Evolutionary conservation across 352 stramenopile genomes (phyloP).

Genomic region (Phytophthora aleatoria): DNA sequence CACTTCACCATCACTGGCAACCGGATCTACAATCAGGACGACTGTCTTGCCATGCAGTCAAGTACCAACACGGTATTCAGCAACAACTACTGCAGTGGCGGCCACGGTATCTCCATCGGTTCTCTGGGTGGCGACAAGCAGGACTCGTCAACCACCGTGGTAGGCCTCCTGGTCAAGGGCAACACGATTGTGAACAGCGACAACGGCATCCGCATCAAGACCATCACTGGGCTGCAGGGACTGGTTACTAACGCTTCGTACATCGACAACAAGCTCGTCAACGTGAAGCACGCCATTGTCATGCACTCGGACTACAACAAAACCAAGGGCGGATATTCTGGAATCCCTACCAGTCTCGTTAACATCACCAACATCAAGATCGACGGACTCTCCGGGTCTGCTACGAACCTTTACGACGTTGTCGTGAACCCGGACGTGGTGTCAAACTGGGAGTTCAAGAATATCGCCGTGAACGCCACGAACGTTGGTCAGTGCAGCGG

Average conservation of each 20-base stretch:
- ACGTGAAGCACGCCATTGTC: constrained; percentile 12
- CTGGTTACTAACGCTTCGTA: constrained; percentile 5
- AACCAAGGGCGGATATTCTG: constrained; percentile 5
- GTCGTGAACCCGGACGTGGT: constrained; percentile 28
- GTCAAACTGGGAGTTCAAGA: constrained; percentile 32
- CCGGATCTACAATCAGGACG: constrained; percentile 19
- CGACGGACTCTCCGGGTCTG: constrained; percentile 7
- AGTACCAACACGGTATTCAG: constrained; percentile 20
- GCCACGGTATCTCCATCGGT: constrained; percentile 39
- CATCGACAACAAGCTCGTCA: constrained; percentile 10
- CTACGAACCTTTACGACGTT: constrained; percentile 35
- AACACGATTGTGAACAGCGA: constrained; percentile 42
- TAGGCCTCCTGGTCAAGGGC: constrained; percentile 23
- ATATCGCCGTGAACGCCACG: constrained; percentile 18
- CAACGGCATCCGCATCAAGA: constrained; percentile 36
- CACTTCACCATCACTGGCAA: constrained; percentile 21
- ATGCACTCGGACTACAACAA: constrained; percentile 17
- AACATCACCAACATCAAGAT: constrained; percentile 37
- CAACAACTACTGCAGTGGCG: constrained; percentile 18
- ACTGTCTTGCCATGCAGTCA: background rate
- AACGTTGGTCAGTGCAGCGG: constrained; percentile 15
- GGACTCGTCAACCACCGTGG: constrained; percentile 25
- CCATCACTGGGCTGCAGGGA: constrained; percentile 20
- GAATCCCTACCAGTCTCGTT: constrained; percentile 20
- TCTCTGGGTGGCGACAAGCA: constrained; percentile 28